phyloP scores from a whole-genome alignment of 805 yeast species.

The Martiniozyma abietophila region DNA sequence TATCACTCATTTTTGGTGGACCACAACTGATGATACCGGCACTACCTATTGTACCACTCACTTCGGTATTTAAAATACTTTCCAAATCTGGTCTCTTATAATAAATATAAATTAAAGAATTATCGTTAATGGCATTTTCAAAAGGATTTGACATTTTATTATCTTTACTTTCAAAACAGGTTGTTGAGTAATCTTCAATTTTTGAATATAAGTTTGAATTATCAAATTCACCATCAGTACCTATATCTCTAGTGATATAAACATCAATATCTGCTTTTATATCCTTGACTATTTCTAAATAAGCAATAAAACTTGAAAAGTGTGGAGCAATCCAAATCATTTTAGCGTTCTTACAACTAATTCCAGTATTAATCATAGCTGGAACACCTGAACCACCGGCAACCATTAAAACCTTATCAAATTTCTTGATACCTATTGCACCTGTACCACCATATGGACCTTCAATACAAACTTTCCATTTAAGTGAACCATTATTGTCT shows the following conservation, averaged over 20 bases:
- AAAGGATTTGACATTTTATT: too few relatives aligned
- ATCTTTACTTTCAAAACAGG: neutral
- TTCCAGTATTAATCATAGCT: too few relatives aligned
- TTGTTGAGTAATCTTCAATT: neutral
- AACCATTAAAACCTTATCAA: constrained; percentile 41
- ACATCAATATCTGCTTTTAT: constrained; percentile 23
- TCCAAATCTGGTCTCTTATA: constrained; percentile 32
- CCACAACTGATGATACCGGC: constrained; percentile 38
- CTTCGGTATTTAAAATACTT: constrained; percentile 26
- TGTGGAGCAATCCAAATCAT: constrained; percentile 56
- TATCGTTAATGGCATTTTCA: neutral
- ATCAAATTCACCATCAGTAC: constrained; percentile 2
- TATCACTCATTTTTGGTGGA: constrained; percentile 29
- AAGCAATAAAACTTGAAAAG: constrained; percentile 36
- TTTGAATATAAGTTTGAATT: too few relatives aligned
- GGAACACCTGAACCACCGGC: constrained; percentile 74
- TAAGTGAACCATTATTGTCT: constrained; percentile 3
- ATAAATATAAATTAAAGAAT: neutral
- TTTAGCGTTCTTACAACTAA: too few relatives aligned
- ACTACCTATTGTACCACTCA: constrained; percentile 26
- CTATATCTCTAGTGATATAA: constrained; percentile 29
- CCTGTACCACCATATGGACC: constrained; percentile 57
- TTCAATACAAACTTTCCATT: constrained; percentile 34
- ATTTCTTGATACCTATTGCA: constrained; percentile 36
- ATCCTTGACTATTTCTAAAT: constrained; percentile 24